Conservation (phyloP, 2,329 filamentous ascomycete genomes). For the Emergomyces pasteurianus region DNA sequence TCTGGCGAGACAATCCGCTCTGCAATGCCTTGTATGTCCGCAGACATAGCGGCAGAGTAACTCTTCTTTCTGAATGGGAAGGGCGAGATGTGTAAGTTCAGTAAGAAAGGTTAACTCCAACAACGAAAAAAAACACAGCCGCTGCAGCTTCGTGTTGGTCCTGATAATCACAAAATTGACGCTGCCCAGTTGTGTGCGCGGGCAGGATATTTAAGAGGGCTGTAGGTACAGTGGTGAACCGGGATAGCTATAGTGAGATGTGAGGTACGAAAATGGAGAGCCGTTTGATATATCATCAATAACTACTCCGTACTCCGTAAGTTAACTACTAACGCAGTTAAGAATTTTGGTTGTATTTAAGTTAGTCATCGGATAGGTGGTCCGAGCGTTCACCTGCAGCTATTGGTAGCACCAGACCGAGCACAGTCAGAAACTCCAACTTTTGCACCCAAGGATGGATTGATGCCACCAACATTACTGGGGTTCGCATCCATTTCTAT, state of each 20-base stretch:
- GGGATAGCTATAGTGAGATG: neutral
- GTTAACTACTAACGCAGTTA: too few relatives aligned
- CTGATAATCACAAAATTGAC: neutral
- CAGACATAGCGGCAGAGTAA: conserved; percentile 17
- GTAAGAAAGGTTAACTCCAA: neutral
- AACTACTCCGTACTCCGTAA: too few relatives aligned
- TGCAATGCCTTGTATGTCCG: conserved; percentile 23
- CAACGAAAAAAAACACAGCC: neutral
- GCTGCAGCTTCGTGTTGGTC: neutral
- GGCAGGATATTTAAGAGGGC: too few relatives aligned
- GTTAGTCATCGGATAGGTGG: too few relatives aligned
- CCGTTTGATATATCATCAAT: neutral
- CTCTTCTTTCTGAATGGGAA: neutral
- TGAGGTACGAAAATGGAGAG: neutral
- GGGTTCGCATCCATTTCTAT: neutral
- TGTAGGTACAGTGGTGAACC: too few relatives aligned
- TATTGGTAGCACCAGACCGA: too few relatives aligned
- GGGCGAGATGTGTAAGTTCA: neutral
- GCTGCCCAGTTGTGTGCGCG: neutral
- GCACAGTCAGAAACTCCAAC: neutral
- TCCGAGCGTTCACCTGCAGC: neutral
- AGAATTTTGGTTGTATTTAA: too few relatives aligned
- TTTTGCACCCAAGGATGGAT: neutral
- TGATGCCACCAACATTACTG: neutral
- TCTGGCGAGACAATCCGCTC: conserved; percentile 25